These are phyloP conservation scores for Mycothermus thermophilus DNA, from an alignment of 495 filamentous ascomycete genomes.

Conservation along the genomic window DNA sequence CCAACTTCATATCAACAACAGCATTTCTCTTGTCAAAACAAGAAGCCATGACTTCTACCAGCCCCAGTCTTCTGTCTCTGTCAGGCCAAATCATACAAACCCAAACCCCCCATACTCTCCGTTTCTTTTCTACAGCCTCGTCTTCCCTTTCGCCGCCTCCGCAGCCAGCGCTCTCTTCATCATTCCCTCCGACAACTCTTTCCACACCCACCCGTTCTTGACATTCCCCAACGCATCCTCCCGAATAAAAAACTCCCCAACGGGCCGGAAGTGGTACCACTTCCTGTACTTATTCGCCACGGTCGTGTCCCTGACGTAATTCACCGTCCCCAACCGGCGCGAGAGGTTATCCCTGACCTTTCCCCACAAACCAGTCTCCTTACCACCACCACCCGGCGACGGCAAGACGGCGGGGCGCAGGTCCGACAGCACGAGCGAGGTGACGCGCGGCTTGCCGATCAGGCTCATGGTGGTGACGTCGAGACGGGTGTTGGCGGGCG, in stretches of 20 bases:
- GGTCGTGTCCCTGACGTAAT: conserved; percentile 30
- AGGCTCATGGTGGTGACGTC: conserved; percentile 60
- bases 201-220: conserved; percentile 22
- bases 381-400: neutral
- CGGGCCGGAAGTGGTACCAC: conserved; percentile 27
- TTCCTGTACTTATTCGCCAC: conserved; percentile 12
- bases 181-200: conserved; percentile 11
- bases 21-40: too few relatives aligned
- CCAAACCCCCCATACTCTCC: too few relatives aligned
- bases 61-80: too few relatives aligned
- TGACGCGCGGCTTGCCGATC: conserved; percentile 40
- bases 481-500: conserved; percentile 49
- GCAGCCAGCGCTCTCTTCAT: conserved; percentile 1
- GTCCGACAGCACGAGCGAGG: conserved; percentile 34
- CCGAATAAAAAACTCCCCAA: conserved; percentile 22
- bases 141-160: neutral
- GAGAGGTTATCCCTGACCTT: neutral
- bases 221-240: neutral
- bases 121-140: conserved; percentile 3
- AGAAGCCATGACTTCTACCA: too few relatives aligned
- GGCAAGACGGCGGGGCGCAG: conserved; percentile 22
- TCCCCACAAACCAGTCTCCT: neutral
- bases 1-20: too few relatives aligned
- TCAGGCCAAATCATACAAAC: too few relatives aligned
- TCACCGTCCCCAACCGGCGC: conserved; percentile 35